These are phyloP conservation scores for Monosporascus sp. DNA, from an alignment of 2,329 filamentous ascomycete species.

Conservation along the genomic window DNA sequence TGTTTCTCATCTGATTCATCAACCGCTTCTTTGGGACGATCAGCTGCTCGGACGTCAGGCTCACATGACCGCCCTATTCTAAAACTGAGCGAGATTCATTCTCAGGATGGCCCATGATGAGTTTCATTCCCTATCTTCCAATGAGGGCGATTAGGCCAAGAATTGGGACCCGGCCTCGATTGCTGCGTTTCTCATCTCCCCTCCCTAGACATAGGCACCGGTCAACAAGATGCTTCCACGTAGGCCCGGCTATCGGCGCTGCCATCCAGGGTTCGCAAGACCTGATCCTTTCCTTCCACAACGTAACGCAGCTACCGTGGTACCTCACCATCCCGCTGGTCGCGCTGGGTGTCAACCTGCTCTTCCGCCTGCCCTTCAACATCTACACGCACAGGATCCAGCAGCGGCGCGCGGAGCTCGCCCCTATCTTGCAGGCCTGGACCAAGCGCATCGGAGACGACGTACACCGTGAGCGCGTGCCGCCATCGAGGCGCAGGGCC, in stretches of 20 bases:
- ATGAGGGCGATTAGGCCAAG: neutral
- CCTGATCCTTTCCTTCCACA: conserved; percentile 39
- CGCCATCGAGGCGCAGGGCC: conserved; percentile 2
- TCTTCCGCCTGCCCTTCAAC: conserved; percentile 42
- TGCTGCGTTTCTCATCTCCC: neutral
- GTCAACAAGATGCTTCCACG: conserved; percentile 24
- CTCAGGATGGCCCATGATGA: neutral
- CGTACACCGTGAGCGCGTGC: conserved; percentile 11
- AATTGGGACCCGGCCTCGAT: neutral
- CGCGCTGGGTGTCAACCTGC: conserved; percentile 39
- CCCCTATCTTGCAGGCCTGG: conserved; percentile 31
- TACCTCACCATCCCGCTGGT: conserved; percentile 49
- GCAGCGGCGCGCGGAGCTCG: conserved; percentile 23
- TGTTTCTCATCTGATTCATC: too few species aligned
- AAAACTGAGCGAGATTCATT: neutral
- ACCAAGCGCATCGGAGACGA: conserved; percentile 19
- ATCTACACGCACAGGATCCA: conserved; percentile 31
- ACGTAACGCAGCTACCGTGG: conserved; percentile 43
- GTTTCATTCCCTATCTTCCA: neutral
- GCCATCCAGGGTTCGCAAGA: conserved; percentile 36
- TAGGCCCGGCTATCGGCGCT: conserved; percentile 23
- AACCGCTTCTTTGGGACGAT: too few species aligned
- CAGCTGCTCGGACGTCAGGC: too few species aligned
- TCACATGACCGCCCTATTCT: too few species aligned
- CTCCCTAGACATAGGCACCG: neutral